Evolutionary conservation across 2,329 filamentous ascomycete genomes (phyloP).

Genomic region (Botryotinia narcissicola): DNA sequence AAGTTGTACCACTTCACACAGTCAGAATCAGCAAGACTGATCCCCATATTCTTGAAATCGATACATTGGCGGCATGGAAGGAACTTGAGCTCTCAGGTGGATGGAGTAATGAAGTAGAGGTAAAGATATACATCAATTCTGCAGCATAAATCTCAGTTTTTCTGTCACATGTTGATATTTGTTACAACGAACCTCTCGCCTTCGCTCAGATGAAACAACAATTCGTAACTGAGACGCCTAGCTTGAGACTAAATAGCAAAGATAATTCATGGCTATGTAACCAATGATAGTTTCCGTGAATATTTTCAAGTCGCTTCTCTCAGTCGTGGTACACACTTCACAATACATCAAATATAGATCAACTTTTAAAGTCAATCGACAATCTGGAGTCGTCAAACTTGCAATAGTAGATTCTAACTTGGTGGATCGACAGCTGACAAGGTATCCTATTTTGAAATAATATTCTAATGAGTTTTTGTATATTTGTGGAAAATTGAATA

Average conservation of each 20-base stretch:
- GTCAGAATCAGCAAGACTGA: conserved; percentile 57
- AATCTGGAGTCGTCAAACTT: background rate
- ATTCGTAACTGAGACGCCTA: background rate
- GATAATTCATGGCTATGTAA: background rate
- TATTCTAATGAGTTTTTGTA: background rate
- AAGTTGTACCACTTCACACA: conserved; percentile 64
- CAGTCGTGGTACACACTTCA: background rate
- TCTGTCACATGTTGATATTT: background rate
- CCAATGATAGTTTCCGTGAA: background rate
- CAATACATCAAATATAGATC: background rate
- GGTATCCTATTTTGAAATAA: background rate
- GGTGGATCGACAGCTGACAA: background rate
- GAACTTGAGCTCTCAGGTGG: conserved; percentile 66
- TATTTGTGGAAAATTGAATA: background rate
- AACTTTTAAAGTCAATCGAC: background rate
- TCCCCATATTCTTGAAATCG: conserved; percentile 67
- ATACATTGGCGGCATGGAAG: conserved; percentile 74
- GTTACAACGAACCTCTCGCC: background rate
- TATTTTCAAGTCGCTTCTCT: background rate
- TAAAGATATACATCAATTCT: conserved; percentile 45
- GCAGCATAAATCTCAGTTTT: background rate
- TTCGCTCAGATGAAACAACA: background rate
- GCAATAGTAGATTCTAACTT: background rate
- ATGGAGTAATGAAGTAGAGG: conserved; percentile 76
- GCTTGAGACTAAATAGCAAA: background rate